phyloP scores from a whole-genome alignment of 352 stramenopile species.

The Phytopythium aichiense region DNA sequence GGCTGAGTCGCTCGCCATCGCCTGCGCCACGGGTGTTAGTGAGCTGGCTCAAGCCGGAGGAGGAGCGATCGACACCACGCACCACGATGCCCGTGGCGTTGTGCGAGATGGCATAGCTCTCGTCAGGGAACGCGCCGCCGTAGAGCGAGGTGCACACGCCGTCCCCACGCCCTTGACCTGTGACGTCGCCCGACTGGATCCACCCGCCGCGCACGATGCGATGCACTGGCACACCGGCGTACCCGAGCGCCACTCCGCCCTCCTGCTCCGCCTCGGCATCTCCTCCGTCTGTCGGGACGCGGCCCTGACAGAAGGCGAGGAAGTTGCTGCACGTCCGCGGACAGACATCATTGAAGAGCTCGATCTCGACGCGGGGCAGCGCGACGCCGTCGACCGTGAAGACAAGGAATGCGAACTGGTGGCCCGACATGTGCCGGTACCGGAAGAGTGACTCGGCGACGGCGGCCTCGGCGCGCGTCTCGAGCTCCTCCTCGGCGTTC shows the following conservation, averaged over 20 bases:
- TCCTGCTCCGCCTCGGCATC: constrained; percentile 4
- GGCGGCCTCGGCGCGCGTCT: constrained; percentile 38
- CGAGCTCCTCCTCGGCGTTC: constrained; percentile 44
- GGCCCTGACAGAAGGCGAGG: constrained; percentile 55
- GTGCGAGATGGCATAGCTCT: constrained; percentile 70
- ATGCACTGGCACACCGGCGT: constrained; percentile 54
- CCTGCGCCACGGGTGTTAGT: constrained; percentile 24
- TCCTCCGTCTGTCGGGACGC: constrained; percentile 37
- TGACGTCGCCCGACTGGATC: constrained; percentile 73
- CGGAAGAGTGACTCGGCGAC: constrained; percentile 38
- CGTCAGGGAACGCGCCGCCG: constrained; percentile 58
- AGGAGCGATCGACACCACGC: constrained; percentile 8
- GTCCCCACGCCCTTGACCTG: constrained; percentile 35
- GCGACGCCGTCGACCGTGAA: constrained; percentile 61
- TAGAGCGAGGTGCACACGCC: constrained; percentile 53
- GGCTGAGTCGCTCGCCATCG: constrained; percentile 95
- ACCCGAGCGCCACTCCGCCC: constrained; percentile 27
- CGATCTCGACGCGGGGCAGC: constrained; percentile 59
- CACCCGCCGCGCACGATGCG: constrained; percentile 60
- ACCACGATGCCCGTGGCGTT: constrained; percentile 59
- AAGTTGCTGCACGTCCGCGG: constrained; percentile 77
- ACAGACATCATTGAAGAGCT: constrained; percentile 59
- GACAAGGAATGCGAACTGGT: constrained; percentile 53
- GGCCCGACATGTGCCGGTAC: constrained; percentile 42
- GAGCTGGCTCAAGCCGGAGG: background rate